These are phyloP conservation scores for Hypoxylon sp. DNA, from an alignment of 2,329 filamentous ascomycete species.

Conservation along the genomic window DNA sequence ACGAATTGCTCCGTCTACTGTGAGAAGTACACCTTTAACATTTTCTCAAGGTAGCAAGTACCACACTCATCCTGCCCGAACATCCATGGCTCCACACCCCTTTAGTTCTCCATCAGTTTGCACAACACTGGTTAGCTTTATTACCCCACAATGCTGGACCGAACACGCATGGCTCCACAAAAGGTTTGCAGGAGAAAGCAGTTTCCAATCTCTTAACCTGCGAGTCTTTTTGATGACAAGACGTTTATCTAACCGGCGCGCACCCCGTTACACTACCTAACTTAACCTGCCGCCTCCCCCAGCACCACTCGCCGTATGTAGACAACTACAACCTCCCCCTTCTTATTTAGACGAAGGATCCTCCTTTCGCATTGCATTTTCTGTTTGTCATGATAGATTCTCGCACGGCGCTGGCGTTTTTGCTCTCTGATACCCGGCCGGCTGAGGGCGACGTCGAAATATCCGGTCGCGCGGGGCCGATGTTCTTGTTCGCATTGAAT, in stretches of 20 bases:
- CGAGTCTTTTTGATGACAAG: conserved; percentile 29
- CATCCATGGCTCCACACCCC: conserved; percentile 17
- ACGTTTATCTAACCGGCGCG: conserved; percentile 45
- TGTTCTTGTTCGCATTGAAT: conserved; percentile 25
- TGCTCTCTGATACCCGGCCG: conserved; percentile 50
- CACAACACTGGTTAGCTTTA: conserved; percentile 39
- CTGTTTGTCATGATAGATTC: conserved; percentile 50
- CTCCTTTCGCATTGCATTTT: conserved; percentile 29
- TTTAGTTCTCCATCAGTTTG: conserved; percentile 33
- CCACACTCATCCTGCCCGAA: conserved; percentile 20
- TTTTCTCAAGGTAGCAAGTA: conserved; percentile 9
- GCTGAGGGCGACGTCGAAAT: conserved; percentile 46
- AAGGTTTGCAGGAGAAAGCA: conserved; percentile 30
- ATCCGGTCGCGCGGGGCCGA: conserved; percentile 48
- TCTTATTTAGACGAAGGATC: conserved; percentile 29
- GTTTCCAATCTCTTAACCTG: conserved; percentile 40
- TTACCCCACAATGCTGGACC: conserved; percentile 44
- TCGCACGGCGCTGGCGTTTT: conserved; percentile 44
- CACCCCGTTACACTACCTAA: conserved; percentile 42
- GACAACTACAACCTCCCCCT: conserved; percentile 25
- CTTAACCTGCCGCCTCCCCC: conserved; percentile 28
- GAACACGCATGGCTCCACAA: conserved; percentile 39
- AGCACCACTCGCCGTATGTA: conserved; percentile 35
- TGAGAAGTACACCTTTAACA: conserved; percentile 15
- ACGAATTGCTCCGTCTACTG: conserved; percentile 6